Percentiles rank a stretch among this genome's conserved stretches.
These are phyloP conservation scores for Hibiscus tridactylites DNA, from an alignment of 345 rosid species.

Conservation along the genomic window DNA sequence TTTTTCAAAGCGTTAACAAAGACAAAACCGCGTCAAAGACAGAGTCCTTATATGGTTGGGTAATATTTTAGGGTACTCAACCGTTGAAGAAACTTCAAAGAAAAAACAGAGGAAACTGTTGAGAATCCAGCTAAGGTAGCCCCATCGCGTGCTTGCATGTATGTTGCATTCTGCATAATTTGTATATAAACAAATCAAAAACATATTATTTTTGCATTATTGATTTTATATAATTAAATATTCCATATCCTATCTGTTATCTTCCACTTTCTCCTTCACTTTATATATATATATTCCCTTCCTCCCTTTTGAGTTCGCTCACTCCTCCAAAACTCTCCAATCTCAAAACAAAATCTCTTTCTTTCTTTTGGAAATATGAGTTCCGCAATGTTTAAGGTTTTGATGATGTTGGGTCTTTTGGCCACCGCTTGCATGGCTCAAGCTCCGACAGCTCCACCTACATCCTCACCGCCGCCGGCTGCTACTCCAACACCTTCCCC, in stretches of 20 bases:
- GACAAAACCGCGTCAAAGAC: neutral
- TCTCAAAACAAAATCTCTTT: neutral
- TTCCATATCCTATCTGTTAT: neutral
- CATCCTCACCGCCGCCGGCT: conserved; percentile 23
- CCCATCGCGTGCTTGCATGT: neutral
- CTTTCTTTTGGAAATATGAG: conserved; percentile 27
- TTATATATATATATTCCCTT: conserved; percentile 1
- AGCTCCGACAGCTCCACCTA: conserved; percentile 33
- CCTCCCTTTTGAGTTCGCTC: neutral
- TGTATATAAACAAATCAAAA: neutral
- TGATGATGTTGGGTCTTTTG: conserved; percentile 56
- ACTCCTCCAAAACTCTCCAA: conserved; percentile 2
- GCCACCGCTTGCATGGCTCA: conserved; percentile 69
- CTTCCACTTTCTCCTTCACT: conserved; percentile 9
- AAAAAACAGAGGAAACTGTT: neutral
- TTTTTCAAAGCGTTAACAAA: neutral
- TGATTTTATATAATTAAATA: neutral
- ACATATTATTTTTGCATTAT: conserved; percentile 10
- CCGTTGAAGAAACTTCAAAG: conserved; percentile 17
- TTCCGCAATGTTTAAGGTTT: conserved; percentile 35
- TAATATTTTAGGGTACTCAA: neutral
- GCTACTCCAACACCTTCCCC: conserved; percentile 33
- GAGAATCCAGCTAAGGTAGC: conserved; percentile 1
- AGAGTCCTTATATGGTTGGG: neutral
- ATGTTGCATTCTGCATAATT: neutral